Evolutionary conservation across 768 basidiomycete genomes (phyloP).

Genomic region (Auricularia sp.): DNA sequence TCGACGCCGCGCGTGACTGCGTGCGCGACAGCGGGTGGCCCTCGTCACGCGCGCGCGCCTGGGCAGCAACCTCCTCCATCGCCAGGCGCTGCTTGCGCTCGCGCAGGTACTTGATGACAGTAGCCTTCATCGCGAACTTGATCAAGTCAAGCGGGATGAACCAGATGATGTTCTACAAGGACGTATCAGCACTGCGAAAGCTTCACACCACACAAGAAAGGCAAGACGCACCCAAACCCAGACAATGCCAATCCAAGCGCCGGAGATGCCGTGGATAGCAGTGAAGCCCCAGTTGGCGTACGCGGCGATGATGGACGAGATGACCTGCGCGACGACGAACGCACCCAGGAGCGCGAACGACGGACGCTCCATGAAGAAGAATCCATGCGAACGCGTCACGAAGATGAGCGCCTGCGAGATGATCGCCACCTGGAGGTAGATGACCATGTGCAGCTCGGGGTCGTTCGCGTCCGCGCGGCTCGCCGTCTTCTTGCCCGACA

Average conservation of each 20-base stretch:
- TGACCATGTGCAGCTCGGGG: slow-evolving; percentile 71
- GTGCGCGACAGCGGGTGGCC: slow-evolving; percentile 77
- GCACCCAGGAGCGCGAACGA: slow-evolving; percentile 81
- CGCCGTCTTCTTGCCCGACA: slow-evolving; percentile 24
- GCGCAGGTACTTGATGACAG: slow-evolving; percentile 77
- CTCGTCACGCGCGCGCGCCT: slow-evolving; percentile 25
- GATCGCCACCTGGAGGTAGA: slow-evolving; percentile 95
- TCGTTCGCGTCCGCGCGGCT: slow-evolving; percentile 38
- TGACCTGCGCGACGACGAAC: slow-evolving; percentile 86
- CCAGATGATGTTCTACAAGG: slow-evolving; percentile 79
- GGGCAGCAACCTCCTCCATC: slow-evolving; percentile 26
- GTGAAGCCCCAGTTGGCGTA: slow-evolving; percentile 96
- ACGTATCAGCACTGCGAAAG: slow-evolving; percentile 9
- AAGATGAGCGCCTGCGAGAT: slow-evolving; percentile 98
- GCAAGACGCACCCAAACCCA: slow-evolving; percentile 78
- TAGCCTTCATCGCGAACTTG: slow-evolving; percentile 95
- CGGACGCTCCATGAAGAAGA: slow-evolving; percentile 96
- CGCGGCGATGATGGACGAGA: slow-evolving; percentile 91
- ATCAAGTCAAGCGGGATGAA: slow-evolving; percentile 91
- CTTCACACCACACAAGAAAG: not conserved
- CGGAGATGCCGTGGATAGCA: slow-evolving; percentile 64
- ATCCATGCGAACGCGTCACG: slow-evolving; percentile 86
- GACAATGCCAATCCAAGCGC: slow-evolving; percentile 93
- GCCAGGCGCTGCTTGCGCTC: slow-evolving; percentile 40
- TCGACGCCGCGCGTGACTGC: slow-evolving; percentile 77